Base-by-base conservation (phyloP, 108 stramenopile species). In the Cyclotella cryptica region DNA sequence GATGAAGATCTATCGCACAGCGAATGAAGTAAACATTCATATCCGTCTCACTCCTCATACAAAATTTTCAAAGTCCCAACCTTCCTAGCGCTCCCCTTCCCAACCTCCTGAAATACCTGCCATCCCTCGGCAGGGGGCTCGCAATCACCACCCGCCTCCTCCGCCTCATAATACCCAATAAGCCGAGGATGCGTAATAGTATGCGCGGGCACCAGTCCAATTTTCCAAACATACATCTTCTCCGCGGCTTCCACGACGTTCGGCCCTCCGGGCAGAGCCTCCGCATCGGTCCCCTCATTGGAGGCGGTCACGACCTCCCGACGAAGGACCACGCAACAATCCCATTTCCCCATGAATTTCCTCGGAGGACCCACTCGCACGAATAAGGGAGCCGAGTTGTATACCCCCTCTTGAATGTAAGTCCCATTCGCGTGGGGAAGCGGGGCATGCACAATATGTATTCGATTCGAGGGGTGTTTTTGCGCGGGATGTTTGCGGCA, bases 351-450 rank as follows among this genome's bases (percentile, higher is more conserved):
- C 75, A 83, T 72, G 55, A 83, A 83, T 52, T 76, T 83, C 57
- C 81, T 66, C 17, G 81, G 81, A 6, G 70, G 70, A 51, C 81
- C 81, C 0, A 66, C 75, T 17, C 62, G 59, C 10, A 83, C 81
- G 42, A 72, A 83, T 39, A 83, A 52, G 15, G 81, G 81, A 17
- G 70, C 69, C 15, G 43, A 27, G 18, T 76, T 76, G 52, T 76
- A 70, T 22, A 57, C 58, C 41, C 68, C 80, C 24, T 66, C 75
- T 61, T 76, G 81, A 18, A 76, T 66, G 49, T 83, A 83, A 13
- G 81, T 83, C 41, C 81, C 81, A 29, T 83, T 83, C 29, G 76
- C 81, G 53, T 83, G 80, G 12, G 80, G 15, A 10, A 81, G 72
- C 13, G 72, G 59, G 24, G 80, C 80, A 27, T 71, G 54, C 10